phyloP scores from a whole-genome alignment of 257 asterid genomes.

The Petunia axillaris region DNA sequence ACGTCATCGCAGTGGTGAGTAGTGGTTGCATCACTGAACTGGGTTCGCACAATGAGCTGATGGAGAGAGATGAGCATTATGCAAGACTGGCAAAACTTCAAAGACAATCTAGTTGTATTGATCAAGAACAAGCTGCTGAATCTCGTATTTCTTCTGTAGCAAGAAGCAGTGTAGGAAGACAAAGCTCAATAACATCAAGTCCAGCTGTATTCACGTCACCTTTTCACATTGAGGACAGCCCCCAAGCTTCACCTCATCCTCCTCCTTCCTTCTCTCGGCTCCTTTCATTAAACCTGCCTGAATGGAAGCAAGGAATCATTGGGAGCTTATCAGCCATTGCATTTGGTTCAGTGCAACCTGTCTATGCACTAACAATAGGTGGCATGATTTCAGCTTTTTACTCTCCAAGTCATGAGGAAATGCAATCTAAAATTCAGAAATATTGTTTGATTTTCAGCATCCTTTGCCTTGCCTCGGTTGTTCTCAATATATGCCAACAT shows the following conservation, averaged over 20 bases:
- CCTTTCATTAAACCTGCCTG: constrained; percentile 62
- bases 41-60: constrained; percentile 70
- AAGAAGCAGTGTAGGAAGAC: constrained; percentile 57
- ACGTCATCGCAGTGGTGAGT: constrained; percentile 63
- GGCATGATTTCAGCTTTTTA: constrained; percentile 80
- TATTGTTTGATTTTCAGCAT: constrained; percentile 53
- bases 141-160: constrained; percentile 44
- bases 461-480: constrained; percentile 61
- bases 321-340: constrained; percentile 66
- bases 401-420: constrained; percentile 54
- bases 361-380: constrained; percentile 78
- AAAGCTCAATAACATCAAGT: constrained; percentile 60
- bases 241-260: constrained; percentile 40
- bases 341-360: constrained; percentile 80
- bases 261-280: constrained; percentile 58
- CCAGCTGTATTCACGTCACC: constrained; percentile 62
- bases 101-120: constrained; percentile 59
- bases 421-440: constrained; percentile 57
- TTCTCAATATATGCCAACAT: constrained; percentile 69
- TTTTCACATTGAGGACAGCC: constrained; percentile 23
- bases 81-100: constrained; percentile 67
- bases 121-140: constrained; percentile 52
- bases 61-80: constrained; percentile 62
- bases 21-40: constrained; percentile 58
- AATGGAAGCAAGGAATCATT: constrained; percentile 70